phyloP scores from a whole-genome alignment of 228 moss, liverwort and hornwort species.

The Sphagnum magellanicum region DNA sequence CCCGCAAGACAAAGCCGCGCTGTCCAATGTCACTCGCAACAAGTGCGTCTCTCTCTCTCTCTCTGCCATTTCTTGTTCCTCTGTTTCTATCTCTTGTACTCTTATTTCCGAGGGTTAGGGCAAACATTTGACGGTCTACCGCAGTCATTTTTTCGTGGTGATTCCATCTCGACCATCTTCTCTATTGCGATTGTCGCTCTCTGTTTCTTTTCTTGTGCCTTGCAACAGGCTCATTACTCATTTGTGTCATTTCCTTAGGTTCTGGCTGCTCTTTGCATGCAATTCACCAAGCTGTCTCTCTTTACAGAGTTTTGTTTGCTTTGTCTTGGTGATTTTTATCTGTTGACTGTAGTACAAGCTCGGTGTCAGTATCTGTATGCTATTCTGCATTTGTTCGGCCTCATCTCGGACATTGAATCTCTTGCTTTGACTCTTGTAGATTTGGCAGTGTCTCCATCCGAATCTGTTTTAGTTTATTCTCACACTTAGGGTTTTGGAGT shows the following conservation, averaged over 20 bases:
- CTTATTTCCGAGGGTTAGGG: background rate
- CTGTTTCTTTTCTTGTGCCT: background rate
- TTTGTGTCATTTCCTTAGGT: background rate
- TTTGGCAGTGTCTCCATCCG: too few species aligned
- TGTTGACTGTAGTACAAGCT: too few species aligned
- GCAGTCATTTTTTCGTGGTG: background rate
- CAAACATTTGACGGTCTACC: background rate
- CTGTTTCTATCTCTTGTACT: background rate
- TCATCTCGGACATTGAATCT: too few species aligned
- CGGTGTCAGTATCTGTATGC: too few species aligned
- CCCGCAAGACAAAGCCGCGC: slow-evolving; percentile 43
- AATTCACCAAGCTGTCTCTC: too few species aligned
- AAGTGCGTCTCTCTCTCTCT: slow-evolving; percentile 2
- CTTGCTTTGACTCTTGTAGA: too few species aligned
- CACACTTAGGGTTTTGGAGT: too few species aligned
- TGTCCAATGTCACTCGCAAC: slow-evolving; percentile 31
- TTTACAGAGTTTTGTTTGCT: too few species aligned
- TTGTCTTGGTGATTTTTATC: too few species aligned
- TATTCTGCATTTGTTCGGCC: too few species aligned
- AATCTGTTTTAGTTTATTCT: too few species aligned
- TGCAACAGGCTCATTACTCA: background rate
- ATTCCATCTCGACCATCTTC: background rate
- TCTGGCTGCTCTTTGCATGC: background rate
- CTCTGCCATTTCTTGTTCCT: background rate
- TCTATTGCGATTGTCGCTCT: background rate